Conservation (phyloP, 371 early-diverging fungal genomes). For the Mortierella sp. region DNA sequence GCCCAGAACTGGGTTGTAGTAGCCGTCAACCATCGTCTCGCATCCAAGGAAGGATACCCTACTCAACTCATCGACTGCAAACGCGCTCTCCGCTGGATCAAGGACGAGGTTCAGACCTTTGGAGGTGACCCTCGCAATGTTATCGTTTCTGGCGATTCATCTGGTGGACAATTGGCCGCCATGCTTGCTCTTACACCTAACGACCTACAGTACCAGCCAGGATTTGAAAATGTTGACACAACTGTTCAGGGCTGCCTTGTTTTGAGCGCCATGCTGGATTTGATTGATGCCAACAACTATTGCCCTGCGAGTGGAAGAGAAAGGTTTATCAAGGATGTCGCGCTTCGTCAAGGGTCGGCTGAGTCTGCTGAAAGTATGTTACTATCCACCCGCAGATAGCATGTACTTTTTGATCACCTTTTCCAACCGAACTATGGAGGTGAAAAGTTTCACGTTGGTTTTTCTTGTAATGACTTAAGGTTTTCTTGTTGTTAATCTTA, state of each 20-base stretch:
- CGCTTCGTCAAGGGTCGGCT: conserved; percentile 36
- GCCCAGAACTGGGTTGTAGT: conserved; percentile 73
- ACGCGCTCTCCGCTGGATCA: conserved; percentile 82
- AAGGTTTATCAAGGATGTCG: conserved; percentile 60
- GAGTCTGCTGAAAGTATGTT: conserved; percentile 47
- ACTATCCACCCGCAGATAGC: neutral
- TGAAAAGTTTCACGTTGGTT: too few relatives aligned
- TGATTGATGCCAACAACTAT: conserved; percentile 41
- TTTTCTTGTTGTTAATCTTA: neutral
- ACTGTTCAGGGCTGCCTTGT: conserved; percentile 69
- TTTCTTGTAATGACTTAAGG: neutral
- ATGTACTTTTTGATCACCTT: neutral
- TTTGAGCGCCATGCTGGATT: conserved; percentile 65
- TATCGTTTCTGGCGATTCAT: conserved; percentile 76
- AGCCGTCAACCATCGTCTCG: conserved; percentile 76
- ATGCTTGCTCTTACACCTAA: conserved; percentile 77
- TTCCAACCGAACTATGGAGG: too few relatives aligned
- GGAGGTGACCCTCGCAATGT: conserved; percentile 82
- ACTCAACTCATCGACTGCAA: conserved; percentile 81
- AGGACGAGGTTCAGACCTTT: conserved; percentile 69
- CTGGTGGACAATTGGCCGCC: conserved; percentile 80
- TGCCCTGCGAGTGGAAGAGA: conserved; percentile 30
- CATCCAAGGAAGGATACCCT: conserved; percentile 69
- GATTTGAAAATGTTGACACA: conserved; percentile 80
- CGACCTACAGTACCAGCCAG: conserved; percentile 74